Percentiles rank a stretch among this genome's conserved stretches.
Conservation (phyloP, 108 stramenopile species). For the Aurantiochytrium sp. region DNA sequence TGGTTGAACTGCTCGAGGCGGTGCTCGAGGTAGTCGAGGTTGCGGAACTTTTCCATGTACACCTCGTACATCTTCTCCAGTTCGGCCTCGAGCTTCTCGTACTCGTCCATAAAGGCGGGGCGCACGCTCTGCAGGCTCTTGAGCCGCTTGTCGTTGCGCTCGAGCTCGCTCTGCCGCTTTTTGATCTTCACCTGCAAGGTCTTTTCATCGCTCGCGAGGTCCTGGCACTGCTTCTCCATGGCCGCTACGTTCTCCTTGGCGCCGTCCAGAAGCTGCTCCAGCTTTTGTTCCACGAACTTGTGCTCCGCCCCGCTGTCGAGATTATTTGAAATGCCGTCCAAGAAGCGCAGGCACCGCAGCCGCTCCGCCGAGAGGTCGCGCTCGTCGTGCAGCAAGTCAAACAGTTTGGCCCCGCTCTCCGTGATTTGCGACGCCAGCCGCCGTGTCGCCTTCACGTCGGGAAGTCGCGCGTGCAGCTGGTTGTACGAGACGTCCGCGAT, state of each 20-base stretch:
- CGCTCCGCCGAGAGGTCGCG: constrained; percentile 43
- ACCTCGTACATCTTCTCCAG: constrained; percentile 71
- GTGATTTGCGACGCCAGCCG: constrained; percentile 55
- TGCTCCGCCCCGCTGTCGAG: constrained; percentile 38
- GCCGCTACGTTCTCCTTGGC: background rate
- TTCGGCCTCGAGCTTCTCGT: constrained; percentile 73
- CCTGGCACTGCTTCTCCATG: constrained; percentile 43
- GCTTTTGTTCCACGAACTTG: background rate
- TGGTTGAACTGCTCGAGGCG: constrained; percentile 57
- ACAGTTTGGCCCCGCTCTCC: constrained; percentile 50
- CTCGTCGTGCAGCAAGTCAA: constrained; percentile 59
- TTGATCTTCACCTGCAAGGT: constrained; percentile 52
- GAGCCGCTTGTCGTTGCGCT: constrained; percentile 61
- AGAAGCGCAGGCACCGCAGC: constrained; percentile 49
- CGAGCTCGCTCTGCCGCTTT: constrained; percentile 55
- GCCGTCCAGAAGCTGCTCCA: background rate
- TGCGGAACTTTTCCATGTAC: constrained; percentile 48
- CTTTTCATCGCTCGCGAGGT: constrained; percentile 55
- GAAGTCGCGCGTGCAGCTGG: background rate
- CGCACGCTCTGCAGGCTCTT: constrained; percentile 58
- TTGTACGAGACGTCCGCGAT: background rate
- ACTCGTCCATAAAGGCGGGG: constrained; percentile 77
- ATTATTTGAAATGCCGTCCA: constrained; percentile 46
- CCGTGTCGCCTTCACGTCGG: constrained; percentile 32
- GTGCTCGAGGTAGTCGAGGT: constrained; percentile 66